Conservation (phyloP, 2,329 filamentous ascomycete species). For the Ophiostoma australiae region DNA sequence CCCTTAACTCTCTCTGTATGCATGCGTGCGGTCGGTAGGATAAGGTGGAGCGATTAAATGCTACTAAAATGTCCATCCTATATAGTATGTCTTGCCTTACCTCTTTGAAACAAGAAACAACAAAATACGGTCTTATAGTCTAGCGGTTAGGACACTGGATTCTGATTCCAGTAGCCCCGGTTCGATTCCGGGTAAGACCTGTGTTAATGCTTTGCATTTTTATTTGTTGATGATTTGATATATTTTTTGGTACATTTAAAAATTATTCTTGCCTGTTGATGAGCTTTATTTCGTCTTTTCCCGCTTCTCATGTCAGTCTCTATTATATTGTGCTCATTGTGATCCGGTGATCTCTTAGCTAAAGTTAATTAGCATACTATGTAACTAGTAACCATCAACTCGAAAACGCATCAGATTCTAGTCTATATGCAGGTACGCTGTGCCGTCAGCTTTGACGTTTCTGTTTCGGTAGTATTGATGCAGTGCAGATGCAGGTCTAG, state of each 20-base stretch:
- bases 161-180: constrained; percentile 19
- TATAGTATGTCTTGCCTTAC: not conserved
- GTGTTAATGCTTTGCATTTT: not conserved
- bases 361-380: no score
- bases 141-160: constrained; percentile 19
- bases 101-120: not conserved
- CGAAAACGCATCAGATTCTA: not conserved
- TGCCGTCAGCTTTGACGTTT: not conserved
- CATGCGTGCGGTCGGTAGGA: no score
- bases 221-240: no score
- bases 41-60: no score
- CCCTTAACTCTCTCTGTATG: no score
- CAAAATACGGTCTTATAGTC: constrained; percentile 15
- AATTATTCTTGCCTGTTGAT: no score
- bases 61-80: not conserved
- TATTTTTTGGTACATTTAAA: no score
- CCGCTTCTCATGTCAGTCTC: no score
- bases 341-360: no score
- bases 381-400: no score
- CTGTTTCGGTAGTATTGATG: not conserved
- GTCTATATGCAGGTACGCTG: not conserved
- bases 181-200: constrained; percentile 18
- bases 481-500: not conserved
- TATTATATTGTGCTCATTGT: no score
- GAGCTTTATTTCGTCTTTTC: no score